Conservation (phyloP, 2,329 filamentous ascomycete species). For the Cryphonectria radicalis region DNA sequence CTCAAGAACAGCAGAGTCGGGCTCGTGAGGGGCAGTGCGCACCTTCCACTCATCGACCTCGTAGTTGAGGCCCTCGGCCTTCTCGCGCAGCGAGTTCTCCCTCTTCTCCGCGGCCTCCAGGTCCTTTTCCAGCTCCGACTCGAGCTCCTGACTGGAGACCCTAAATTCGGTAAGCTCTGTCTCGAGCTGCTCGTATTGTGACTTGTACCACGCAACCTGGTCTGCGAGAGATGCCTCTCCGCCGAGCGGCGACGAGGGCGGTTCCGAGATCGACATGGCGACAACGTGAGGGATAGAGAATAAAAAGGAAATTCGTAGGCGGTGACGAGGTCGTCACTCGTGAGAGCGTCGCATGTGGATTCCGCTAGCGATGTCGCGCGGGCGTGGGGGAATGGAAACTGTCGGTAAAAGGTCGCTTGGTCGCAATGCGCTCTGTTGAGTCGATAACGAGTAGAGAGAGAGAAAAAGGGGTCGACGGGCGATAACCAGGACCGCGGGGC, state of each 20-base stretch:
- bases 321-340: constrained; percentile 29
- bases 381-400: not conserved
- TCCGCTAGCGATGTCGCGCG: constrained; percentile 8
- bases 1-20: not conserved
- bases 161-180: constrained; percentile 92
- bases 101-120: constrained; percentile 94
- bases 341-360: constrained; percentile 27
- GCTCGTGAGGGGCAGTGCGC: constrained; percentile 39
- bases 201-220: constrained; percentile 91
- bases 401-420: constrained; percentile 7
- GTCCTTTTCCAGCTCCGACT: constrained; percentile 93
- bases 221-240: constrained; percentile 66
- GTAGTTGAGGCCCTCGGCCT: constrained; percentile 80
- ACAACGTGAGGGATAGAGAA: not conserved
- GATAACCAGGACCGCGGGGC: constrained; percentile 7
- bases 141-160: constrained; percentile 89
- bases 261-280: constrained; percentile 55
- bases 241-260: constrained; percentile 65
- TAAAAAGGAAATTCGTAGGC: constrained; percentile 17
- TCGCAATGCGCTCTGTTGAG: constrained; percentile 9
- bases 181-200: constrained; percentile 92
- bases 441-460: constrained; percentile 21
- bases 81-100: constrained; percentile 83
- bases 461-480: constrained; percentile 18
- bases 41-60: constrained; percentile 99